Base-by-base conservation (phyloP, 2,329 filamentous ascomycete species). In the Verticillium klebahnii region DNA sequence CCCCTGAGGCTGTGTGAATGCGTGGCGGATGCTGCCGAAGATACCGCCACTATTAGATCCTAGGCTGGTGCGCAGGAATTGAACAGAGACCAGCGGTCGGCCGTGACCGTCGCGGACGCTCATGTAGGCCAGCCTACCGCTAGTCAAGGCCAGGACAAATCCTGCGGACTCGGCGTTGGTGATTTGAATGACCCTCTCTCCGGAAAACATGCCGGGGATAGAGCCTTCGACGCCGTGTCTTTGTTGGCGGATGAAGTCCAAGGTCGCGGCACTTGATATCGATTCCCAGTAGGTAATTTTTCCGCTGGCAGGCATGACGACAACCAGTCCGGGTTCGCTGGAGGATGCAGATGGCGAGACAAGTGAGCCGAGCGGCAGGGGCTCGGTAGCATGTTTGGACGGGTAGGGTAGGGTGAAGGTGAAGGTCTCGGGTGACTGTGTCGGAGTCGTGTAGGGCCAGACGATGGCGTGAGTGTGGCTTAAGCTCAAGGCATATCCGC, bases 221-320 rank as follows among this genome's bases (percentile, higher is more conserved):
- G 80, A 79, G 56, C 91, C 87, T 70, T 96, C 92, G 17, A 96
- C 86, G 17, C 91, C 91, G 66, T 88, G 89, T 66, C 90, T 88
- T 70, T 91, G 90, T 72, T 96, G 90, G 66, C 90, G 89, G 70
- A 94, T 91, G 50, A 96, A 85, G 65, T 91, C 91, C 61, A 96
- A 83, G 1, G 92, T 92, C 45, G 93, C 91, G 11, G 92, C 93
- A 73, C 88, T 93, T 61, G 94, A 93, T 65, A 98, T 91, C 45
- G 92, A 96, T 73, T 98, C 95, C 93, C 95, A 98, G 74, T 95
- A 98, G 55, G 92, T 89, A 59, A 98, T 87, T 74, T 89, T 93
- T 59, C 95, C 95, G 57, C 84, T 93, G 19, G 85, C 86, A 14
- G 94, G 91, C 78, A 94, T 91, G 40, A 98, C 83, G 40, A 97